Conservation (phyloP, 176 grass and related monocot species). For the Lolium perenne region DNA sequence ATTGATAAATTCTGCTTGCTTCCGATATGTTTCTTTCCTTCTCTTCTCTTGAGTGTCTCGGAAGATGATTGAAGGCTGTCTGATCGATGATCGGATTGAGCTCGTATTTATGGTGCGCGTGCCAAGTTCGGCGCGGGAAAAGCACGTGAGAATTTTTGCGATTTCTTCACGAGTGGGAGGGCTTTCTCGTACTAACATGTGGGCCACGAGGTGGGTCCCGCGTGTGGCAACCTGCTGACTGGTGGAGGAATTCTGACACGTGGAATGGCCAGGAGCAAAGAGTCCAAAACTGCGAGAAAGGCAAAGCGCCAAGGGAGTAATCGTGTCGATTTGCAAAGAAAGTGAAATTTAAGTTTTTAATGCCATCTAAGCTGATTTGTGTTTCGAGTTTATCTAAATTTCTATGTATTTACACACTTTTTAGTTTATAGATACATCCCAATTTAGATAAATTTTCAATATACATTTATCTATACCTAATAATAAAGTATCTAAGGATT, state of each 20-base stretch:
- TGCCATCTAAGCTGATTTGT: too few relatives aligned
- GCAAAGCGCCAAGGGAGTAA: too few relatives aligned
- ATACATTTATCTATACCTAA: too few relatives aligned
- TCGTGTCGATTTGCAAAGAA: too few relatives aligned
- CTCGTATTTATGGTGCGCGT: constrained; percentile 10
- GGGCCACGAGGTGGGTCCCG: constrained; percentile 22
- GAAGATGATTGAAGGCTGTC: neutral
- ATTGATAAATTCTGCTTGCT: neutral
- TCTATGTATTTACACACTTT: too few relatives aligned
- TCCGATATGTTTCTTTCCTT: neutral
- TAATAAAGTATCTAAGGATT: too few relatives aligned
- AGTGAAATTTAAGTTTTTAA: too few relatives aligned
- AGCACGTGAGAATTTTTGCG: constrained; percentile 45
- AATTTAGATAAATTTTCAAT: too few relatives aligned
- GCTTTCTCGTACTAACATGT: constrained; percentile 28
- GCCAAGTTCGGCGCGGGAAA: constrained; percentile 17
- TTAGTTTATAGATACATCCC: too few relatives aligned
- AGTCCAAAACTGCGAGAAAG: too few relatives aligned
- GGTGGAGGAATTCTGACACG: constrained; percentile 16
- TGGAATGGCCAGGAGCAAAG: neutral
- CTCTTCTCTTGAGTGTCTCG: too few relatives aligned
- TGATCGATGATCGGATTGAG: constrained; percentile 6
- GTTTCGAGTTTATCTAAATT: too few relatives aligned
- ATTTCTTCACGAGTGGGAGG: neutral
- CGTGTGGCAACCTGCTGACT: neutral